Conservation (phyloP, 2,329 filamentous ascomycete genomes). For the Coniochaeta sp. region DNA sequence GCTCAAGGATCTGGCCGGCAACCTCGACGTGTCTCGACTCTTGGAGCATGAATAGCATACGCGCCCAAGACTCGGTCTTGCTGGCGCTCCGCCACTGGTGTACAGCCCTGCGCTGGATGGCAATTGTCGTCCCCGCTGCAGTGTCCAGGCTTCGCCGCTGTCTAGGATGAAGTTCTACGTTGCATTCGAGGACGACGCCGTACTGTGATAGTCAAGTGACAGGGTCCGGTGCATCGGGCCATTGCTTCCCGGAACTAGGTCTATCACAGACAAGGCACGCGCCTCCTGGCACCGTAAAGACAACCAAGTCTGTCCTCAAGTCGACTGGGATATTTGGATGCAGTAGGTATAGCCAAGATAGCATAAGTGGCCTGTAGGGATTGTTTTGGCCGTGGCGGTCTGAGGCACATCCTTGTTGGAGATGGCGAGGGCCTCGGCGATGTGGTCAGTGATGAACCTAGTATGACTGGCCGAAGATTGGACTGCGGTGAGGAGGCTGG, state of each 20-base stretch:
- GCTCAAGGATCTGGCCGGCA: not conserved
- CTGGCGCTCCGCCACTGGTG: not conserved
- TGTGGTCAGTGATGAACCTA: conserved; percentile 6
- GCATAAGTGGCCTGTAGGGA: not conserved
- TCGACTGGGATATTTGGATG: not conserved
- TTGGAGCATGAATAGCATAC: not conserved
- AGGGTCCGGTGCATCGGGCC: not conserved
- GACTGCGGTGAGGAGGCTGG: too few species aligned
- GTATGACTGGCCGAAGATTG: not conserved
- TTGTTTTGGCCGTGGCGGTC: not conserved
- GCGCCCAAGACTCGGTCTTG: not conserved
- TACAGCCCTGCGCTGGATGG: not conserved
- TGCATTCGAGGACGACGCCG: not conserved
- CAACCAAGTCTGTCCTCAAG: not conserved
- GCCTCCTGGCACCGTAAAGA: not conserved
- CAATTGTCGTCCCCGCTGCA: not conserved
- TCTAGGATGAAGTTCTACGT: too few species aligned
- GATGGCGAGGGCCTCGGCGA: conserved; percentile 3
- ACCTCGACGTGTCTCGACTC: not conserved
- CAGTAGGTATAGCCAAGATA: too few species aligned
- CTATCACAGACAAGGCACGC: conserved; percentile 1
- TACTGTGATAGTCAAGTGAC: conserved; percentile 4
- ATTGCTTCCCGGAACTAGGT: conserved; percentile 1
- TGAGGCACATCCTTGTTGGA: conserved; percentile 5
- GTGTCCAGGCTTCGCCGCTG: too few species aligned